Evolutionary conservation across 192 early-diverging fungal genomes (phyloP).

Genomic region (Backusella tuberculispora): DNA sequence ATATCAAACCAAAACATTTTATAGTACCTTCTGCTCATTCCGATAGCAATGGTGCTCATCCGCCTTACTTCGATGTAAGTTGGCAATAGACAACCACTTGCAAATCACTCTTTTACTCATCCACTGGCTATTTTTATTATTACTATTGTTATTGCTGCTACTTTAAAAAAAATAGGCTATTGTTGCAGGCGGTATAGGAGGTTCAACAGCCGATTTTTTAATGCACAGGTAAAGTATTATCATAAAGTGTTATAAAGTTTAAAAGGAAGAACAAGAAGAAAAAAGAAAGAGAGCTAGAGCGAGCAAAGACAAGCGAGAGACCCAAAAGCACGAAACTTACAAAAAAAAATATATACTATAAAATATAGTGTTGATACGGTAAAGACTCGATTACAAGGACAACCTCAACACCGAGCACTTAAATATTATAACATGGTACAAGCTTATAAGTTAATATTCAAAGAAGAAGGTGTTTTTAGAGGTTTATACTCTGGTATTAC

Average conservation of each 20-base stretch:
- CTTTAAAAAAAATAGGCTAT: slow-evolving; percentile 36
- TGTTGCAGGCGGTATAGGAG: slow-evolving; percentile 58
- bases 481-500: slow-evolving; percentile 59
- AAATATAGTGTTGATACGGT: slow-evolving; percentile 50
- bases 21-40: slow-evolving; percentile 8
- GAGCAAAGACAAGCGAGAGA: too few species aligned
- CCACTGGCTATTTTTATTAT: neutral
- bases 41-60: slow-evolving; percentile 12
- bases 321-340: neutral
- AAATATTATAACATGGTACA: slow-evolving; percentile 65
- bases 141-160: neutral
- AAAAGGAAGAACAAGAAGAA: neutral
- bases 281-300: neutral
- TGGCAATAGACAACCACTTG: neutral
- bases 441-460: slow-evolving; percentile 56
- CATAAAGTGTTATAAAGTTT: neutral
- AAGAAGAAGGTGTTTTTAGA: slow-evolving; percentile 55
- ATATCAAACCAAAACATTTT: neutral
- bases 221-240: slow-evolving; percentile 57
- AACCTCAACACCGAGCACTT: slow-evolving; percentile 45
- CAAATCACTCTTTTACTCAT: neutral
- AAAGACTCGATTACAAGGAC: slow-evolving; percentile 62
- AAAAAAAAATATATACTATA: neutral
- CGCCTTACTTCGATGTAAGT: slow-evolving; percentile 41
- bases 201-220: slow-evolving; percentile 54